A percentile compares a stretch with the other conserved stretches of the same genome.
Evolutionary conservation across 2,329 filamentous ascomycete genomes (phyloP).

Genomic region (Pseudocercospora eumusae): DNA sequence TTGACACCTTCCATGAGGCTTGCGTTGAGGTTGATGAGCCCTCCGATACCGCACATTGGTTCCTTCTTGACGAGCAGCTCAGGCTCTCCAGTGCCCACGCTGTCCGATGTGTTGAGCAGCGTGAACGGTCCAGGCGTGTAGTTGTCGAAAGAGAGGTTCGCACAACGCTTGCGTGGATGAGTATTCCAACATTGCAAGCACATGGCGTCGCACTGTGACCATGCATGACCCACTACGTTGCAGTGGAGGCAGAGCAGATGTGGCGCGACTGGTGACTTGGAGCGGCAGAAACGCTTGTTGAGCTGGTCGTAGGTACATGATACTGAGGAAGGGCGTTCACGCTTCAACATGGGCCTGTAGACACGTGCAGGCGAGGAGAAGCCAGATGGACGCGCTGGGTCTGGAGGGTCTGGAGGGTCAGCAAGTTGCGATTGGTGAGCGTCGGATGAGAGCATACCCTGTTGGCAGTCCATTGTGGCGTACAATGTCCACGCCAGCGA

Average conservation of each 20-base stretch:
- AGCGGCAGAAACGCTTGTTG: background rate
- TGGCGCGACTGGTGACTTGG: background rate
- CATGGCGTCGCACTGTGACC: background rate
- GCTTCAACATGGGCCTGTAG: background rate
- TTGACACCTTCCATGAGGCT: slow-evolving; percentile 13
- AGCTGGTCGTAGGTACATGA: background rate
- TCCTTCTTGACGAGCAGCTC: background rate
- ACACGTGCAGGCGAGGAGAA: background rate
- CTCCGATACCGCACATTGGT: background rate
- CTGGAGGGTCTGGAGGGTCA: background rate
- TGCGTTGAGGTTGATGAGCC: background rate
- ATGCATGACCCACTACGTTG: slow-evolving; percentile 7
- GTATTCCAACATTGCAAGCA: slow-evolving; percentile 13
- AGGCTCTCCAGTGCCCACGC: background rate
- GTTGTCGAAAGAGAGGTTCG: background rate
- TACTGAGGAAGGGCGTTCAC: background rate
- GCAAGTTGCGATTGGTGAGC: background rate
- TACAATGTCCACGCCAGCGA: background rate
- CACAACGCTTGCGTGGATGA: slow-evolving; percentile 8
- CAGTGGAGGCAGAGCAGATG: slow-evolving; percentile 14
- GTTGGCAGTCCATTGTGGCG: background rate
- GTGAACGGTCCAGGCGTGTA: slow-evolving; percentile 1
- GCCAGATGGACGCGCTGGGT: background rate
- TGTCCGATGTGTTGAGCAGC: background rate
- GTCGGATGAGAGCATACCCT: background rate